phyloP scores from a whole-genome alignment of 352 stramenopile genomes.

The Phytophthora ohioensis region DNA sequence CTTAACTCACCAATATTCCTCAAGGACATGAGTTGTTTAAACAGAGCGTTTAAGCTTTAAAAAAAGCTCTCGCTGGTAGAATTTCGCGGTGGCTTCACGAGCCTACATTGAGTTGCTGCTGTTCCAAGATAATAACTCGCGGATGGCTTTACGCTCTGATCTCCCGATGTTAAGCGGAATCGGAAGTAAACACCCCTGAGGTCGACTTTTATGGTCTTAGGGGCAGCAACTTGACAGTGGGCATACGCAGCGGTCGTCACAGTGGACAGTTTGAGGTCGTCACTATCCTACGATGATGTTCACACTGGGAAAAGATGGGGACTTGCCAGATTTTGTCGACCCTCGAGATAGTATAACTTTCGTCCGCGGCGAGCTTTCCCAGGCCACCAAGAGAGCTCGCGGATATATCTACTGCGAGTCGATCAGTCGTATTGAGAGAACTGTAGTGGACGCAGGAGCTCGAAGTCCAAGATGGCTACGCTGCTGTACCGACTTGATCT shows the following conservation, averaged over 20 bases:
- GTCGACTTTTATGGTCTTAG: constrained; percentile 6
- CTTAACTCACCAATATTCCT: constrained; percentile 1
- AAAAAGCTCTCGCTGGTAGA: constrained; percentile 3
- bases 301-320: constrained; percentile 3
- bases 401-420: constrained; percentile 2
- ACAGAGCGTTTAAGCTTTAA: no score
- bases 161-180: neutral
- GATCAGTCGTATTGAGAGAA: constrained; percentile 10
- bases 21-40: neutral
- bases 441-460: constrained; percentile 16
- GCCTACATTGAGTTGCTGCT: neutral
- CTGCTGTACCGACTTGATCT: constrained; percentile 3
- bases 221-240: neutral
- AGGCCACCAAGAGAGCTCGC: constrained; percentile 1
- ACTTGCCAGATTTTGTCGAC: neutral
- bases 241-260: neutral
- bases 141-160: neutral
- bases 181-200: neutral
- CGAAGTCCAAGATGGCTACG: constrained; percentile 23
- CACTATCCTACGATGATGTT: constrained; percentile 16
- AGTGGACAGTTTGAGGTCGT: neutral
- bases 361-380: constrained; percentile 12
- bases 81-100: constrained; percentile 11
- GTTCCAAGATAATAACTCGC: neutral
- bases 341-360: constrained; percentile 13